Evolutionary conservation across 768 basidiomycete species (phyloP), one percentile per base, ranked within the genome.

Genomic region (Tubosaeta sp.): DNA sequence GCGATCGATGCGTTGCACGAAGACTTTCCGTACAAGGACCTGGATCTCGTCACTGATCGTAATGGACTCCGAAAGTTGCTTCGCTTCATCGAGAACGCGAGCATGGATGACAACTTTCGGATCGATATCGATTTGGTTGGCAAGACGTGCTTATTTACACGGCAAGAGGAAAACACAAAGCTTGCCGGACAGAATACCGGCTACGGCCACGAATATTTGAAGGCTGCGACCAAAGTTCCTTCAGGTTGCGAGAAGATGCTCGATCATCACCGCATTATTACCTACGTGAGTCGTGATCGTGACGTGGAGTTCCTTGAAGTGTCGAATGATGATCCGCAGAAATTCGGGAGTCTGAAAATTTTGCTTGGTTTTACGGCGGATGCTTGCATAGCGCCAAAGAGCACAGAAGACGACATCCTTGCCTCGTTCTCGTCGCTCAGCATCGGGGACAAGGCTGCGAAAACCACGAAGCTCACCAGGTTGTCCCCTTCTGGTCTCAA

Each of bases 81-180:
- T 19, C 72, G 81, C 22, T 86, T 81, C 82, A 48, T 65, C 13
- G 59, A 64, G n/a, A 21, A 48, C 13, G 46, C 18, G 10, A 11
- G 16, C 5, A 14, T 11, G 3, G 68, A 66, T 10, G 76, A 44
- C 10, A 21, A 80, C 48, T 91, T 90, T 59, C 72, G 88, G 18
- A 86, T 91, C 54, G 86, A 91, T 49, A 53, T 82, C 4, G 81
- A 90, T 61, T 70, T 87, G 16, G 76, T 73, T 0, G 85, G 86
- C 1, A 58, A 59, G 16, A 88, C 87, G 0, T 69, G 86, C 14
- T 58, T 90, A 24, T 68, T 89, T 58, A 81, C 79, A 48, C 71
- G 87, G 1, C 71, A 46, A 19, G 85, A 84, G 78, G 77, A 76
- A 27, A 57, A 12, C 10, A 4, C 48, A 0, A 18, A 36, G 9